Base-by-base conservation (phyloP, 306 rosid species). In the Vicia faba region DNA sequence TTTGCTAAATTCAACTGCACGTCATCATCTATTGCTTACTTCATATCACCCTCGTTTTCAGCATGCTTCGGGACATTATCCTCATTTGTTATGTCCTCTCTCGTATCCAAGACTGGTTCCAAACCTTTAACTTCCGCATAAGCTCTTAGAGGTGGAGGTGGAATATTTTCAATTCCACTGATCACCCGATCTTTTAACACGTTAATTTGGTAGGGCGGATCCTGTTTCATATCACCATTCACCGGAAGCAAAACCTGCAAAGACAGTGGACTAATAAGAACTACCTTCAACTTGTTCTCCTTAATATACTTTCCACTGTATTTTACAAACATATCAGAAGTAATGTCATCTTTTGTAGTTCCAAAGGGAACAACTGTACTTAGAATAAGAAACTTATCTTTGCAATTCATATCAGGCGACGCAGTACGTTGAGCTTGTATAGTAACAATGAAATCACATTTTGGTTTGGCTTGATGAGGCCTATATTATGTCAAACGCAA, bases 351-450 rank as follows among this genome's bases (percentile, higher is more conserved):
- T 65, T 93, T 95, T 11, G 91, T 71, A 70, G 78, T 71, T 75
- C 91, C 96, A 55, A 71, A 70, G 39, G 92, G 85, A 41, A 90
- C 81, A 69, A 77, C 72, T 3, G 90, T 85, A 75, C 89, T 73
- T 50, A 86, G 95, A 68, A 93, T 85, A 71, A 93, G 86, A 78
- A 93, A 93, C 80, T 90, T 93, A 85, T 93, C 99, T 73, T 88
- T 93, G 79, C 99, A 93, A 31, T 83, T 85, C 83, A 84, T 41
- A 82, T 85, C 92, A 65, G 84, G 79, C 14, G 99, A 92, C 31
- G 84, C 83, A 1, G 61, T 79, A 45, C 82, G 85, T 75, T 88
- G 99, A 69, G 97, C 97, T 85, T 88, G 96, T 97, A 93, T 90
- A 4, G 90, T 90, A 78, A 93, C 99, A 69, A 95, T 90, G 69